phyloP scores from a whole-genome alignment of 2,329 filamentous ascomycete species.

The Pleoardoris graminearum region DNA sequence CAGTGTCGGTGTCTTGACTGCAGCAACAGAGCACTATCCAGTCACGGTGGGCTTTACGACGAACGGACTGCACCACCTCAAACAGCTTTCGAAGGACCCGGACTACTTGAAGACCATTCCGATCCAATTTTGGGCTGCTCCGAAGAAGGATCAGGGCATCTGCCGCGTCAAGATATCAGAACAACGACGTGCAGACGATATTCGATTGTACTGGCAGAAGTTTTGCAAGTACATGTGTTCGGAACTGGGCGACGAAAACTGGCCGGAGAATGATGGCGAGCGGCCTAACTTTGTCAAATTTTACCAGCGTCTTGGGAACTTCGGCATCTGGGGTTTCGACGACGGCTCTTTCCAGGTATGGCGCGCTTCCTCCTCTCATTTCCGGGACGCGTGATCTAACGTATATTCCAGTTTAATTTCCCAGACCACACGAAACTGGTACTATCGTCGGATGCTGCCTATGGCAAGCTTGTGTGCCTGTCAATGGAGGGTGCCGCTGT shows the following conservation, averaged over 20 bases:
- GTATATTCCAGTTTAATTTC: conserved; percentile 71
- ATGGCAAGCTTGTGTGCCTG: conserved; percentile 78
- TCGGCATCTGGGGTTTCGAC: conserved; percentile 79
- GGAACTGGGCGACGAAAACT: conserved; percentile 46
- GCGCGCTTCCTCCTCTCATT: conserved; percentile 1
- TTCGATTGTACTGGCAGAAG: conserved; percentile 65
- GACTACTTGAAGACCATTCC: conserved; percentile 49
- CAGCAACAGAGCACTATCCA: conserved; percentile 54
- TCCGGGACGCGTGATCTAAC: conserved; percentile 3
- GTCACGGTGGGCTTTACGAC: conserved; percentile 73
- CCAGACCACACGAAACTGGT: conserved; percentile 87
- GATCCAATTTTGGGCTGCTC: conserved; percentile 75
- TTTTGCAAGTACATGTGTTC: conserved; percentile 71
- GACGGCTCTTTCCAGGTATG: conserved; percentile 76
- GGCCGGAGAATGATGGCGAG: conserved; percentile 54
- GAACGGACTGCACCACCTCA: conserved; percentile 71
- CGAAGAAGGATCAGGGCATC: conserved; percentile 63
- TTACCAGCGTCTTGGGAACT: conserved; percentile 79
- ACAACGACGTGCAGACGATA: conserved; percentile 60
- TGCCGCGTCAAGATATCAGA: conserved; percentile 63
- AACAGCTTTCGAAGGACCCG: conserved; percentile 65
- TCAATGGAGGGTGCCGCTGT: conserved; percentile 70
- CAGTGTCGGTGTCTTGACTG: conserved; percentile 69
- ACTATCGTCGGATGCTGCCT: conserved; percentile 71
- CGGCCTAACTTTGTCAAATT: conserved; percentile 68